Evolutionary conservation across 768 basidiomycete genomes (phyloP), one percentile per base, ranked within the genome.

Genomic region (Ramaria sp.): DNA sequence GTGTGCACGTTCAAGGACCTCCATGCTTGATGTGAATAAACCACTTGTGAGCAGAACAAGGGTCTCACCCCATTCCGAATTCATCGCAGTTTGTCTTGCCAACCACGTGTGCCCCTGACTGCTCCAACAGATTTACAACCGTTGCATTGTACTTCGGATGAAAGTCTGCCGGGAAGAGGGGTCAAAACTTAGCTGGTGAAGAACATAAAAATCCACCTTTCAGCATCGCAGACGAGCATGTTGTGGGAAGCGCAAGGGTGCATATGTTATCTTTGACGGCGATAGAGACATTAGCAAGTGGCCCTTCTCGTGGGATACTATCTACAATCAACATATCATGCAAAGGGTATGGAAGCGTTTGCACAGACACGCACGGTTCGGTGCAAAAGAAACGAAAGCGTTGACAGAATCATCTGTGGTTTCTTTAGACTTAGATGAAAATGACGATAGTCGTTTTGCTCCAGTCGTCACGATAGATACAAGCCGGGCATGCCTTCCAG

Each of bases 31-130:
- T 9, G 34, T 37, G 34, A 37, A 10, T 37, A 0, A 22, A 3
- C 37, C 22, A 60, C 41, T 33, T 6, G 39, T 11, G 47, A 31
- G 34, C 56, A 20, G 54, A 33, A 3, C 9, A 33, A n/a, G 13
- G 2, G 41, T 69, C 82, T 19, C 58, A 93, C 86, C 95, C 95
- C 95, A 98, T 98, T 1, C 95, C 95, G 69, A 98, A 98, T 70
- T 98, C 94, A 66, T 99, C 95, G 68, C 91, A 91, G 66, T 95
- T 94, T 0, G 93, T 85, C 71, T 96, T 96, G 1, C 92, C 95
- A 1, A 87, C 65, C 11, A 97, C 77, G 17, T 80, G 69, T 0
- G 85, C 91, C 0, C 91, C 92, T 0, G 74, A 71, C 0, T 72
- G 60, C 1, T 75, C 73, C 2, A 98, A 69, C 10, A 83, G 70